Conservation (phyloP, 225 moss, liverwort and hornwort species). For the Antitrichia curtipendula region DNA sequence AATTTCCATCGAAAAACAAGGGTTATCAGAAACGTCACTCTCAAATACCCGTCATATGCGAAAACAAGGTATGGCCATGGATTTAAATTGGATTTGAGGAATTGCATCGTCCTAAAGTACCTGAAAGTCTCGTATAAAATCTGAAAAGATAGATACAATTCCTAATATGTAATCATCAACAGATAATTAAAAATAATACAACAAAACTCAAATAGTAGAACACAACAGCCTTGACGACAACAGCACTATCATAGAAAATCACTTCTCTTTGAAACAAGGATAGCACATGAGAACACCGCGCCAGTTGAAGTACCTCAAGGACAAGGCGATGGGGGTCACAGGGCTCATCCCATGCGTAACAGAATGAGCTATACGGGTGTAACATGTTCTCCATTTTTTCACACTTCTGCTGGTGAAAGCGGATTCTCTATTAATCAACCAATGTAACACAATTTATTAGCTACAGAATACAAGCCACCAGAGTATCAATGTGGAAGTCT, state of each 20-base stretch:
- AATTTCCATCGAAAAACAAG: not conserved
- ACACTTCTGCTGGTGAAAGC: constrained; percentile 93
- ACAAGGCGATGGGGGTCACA: constrained; percentile 88
- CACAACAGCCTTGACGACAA: not conserved
- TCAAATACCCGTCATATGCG: not conserved
- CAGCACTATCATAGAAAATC: not conserved
- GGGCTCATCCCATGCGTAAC: constrained; percentile 96
- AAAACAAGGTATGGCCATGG: not conserved
- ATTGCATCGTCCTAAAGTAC: not conserved
- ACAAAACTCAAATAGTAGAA: not conserved
- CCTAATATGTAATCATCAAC: not conserved
- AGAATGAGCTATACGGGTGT: constrained; percentile 79
- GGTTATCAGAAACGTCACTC: not conserved
- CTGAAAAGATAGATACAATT: not conserved
- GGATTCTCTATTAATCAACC: constrained; percentile 53
- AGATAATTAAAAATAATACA: not conserved
- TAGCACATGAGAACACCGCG: not conserved
- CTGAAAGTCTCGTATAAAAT: not conserved
- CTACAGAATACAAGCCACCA: not conserved
- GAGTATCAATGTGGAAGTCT: not conserved
- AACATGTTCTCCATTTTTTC: constrained; percentile 87
- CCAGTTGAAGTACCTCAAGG: constrained; percentile 50
- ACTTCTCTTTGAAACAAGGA: not conserved
- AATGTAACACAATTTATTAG: not conserved
- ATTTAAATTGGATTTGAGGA: not conserved